phyloP scores from a whole-genome alignment of 495 filamentous ascomycete species.

The Penicillium alfredii region DNA sequence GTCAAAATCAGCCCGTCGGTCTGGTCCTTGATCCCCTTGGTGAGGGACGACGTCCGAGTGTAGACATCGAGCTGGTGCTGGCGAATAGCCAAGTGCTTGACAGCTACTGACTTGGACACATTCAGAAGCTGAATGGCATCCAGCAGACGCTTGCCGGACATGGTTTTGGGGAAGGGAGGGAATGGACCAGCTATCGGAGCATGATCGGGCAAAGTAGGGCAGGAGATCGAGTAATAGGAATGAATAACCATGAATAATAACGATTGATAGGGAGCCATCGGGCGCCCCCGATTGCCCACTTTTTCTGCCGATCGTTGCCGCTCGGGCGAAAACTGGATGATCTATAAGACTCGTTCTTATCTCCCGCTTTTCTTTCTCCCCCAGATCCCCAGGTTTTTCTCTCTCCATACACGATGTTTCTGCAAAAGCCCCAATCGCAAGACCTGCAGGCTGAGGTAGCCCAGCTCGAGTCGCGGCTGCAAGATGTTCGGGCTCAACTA shows the following conservation, averaged over 20 bases:
- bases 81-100: conserved; percentile 74
- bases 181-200: conserved; percentile 2
- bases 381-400: conserved; percentile 4
- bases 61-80: conserved; percentile 73
- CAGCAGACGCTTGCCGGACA: conserved; percentile 67
- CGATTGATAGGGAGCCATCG: conserved; percentile 19
- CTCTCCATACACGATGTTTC: conserved; percentile 9
- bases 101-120: conserved; percentile 69
- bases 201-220: conserved; percentile 12
- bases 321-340: conserved; percentile 1
- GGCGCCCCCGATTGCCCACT: conserved; percentile 16
- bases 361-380: conserved; percentile 1
- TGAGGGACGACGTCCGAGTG: conserved; percentile 67
- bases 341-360: conserved; percentile 7
- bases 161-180: conserved; percentile 21
- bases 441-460: conserved; percentile 16
- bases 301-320: conserved; percentile 8
- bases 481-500: conserved; percentile 19
- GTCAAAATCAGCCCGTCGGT: conserved; percentile 58
- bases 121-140: conserved; percentile 74
- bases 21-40: conserved; percentile 58
- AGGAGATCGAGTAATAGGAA: conserved; percentile 10
- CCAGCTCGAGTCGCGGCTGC: conserved; percentile 21
- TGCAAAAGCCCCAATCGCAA: conserved; percentile 2
- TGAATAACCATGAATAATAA: conserved; percentile 7